Percentiles rank a stretch among this genome's conserved stretches.
phyloP scores from a whole-genome alignment of 805 yeast species.

The Citeromyces matritensis region DNA sequence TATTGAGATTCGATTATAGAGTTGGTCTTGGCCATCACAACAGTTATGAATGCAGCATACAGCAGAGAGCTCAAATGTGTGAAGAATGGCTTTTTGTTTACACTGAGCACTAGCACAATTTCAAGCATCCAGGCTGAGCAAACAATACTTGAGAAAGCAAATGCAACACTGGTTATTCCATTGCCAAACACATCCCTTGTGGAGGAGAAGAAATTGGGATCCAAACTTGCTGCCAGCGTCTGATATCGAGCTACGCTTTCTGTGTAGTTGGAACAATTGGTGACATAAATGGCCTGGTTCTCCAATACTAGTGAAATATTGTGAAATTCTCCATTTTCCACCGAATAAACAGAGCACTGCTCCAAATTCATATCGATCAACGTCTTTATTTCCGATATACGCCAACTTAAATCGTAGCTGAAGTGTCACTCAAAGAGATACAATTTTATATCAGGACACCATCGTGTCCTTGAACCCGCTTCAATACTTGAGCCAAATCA shows the following conservation, averaged over 20 bases:
- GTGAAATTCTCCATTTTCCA: too few relatives aligned
- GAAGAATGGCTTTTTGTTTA: slow-evolving; percentile 40
- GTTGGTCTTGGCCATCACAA: slow-evolving; percentile 30
- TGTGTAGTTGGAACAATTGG: slow-evolving; percentile 21
- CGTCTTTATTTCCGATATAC: too few relatives aligned
- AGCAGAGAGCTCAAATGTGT: slow-evolving; percentile 44
- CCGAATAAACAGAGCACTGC: too few relatives aligned
- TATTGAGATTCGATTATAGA: slow-evolving; percentile 33
- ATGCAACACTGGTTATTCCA: slow-evolving; percentile 27
- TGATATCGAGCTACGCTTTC: slow-evolving; percentile 6
- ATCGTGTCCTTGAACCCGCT: too few relatives aligned
- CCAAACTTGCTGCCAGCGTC: neutral
- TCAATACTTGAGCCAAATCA: too few relatives aligned
- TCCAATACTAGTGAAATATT: too few relatives aligned
- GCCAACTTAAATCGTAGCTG: too few relatives aligned
- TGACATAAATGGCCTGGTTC: slow-evolving; percentile 15
- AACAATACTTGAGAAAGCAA: slow-evolving; percentile 37
- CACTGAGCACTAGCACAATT: slow-evolving; percentile 35
- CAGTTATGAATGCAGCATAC: slow-evolving; percentile 38
- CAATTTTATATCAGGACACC: too few relatives aligned
- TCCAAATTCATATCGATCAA: too few relatives aligned
- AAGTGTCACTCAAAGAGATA: too few relatives aligned
- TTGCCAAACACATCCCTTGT: slow-evolving; percentile 18
- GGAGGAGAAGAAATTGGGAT: neutral
- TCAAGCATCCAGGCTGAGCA: slow-evolving; percentile 62